Conservation (phyloP, 2,329 filamentous ascomycete species). For the Ploettnerulaceae sp. region DNA sequence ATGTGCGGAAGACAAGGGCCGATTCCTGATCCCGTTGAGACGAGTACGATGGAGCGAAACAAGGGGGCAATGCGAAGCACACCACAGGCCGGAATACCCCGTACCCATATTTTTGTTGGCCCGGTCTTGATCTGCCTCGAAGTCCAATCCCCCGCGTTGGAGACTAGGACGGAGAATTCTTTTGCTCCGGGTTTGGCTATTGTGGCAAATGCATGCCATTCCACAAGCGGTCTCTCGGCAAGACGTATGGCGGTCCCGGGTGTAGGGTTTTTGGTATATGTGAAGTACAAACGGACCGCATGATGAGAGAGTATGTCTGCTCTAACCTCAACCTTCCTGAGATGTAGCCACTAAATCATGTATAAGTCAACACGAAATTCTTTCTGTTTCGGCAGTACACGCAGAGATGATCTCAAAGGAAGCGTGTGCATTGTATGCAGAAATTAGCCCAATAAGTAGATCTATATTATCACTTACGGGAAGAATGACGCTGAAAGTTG, state of each 20-base stretch:
- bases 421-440: too few species aligned
- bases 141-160: conserved; percentile 74
- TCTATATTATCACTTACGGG: conserved; percentile 45
- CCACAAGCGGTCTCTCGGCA: conserved; percentile 56
- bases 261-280: conserved; percentile 55
- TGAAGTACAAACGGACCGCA: conserved; percentile 66
- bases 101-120: conserved; percentile 60
- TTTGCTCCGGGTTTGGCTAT: conserved; percentile 55
- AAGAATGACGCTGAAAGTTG: conserved; percentile 61
- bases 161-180: conserved; percentile 65
- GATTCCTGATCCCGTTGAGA: conserved; percentile 70
- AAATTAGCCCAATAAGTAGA: too few species aligned
- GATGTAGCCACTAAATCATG: conserved; percentile 57
- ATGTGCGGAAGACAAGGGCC: conserved; percentile 53
- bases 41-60: conserved; percentile 60
- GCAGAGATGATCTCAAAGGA: too few species aligned
- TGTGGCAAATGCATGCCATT: conserved; percentile 74
- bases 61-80: conserved; percentile 63
- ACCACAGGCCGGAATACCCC: conserved; percentile 61
- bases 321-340: conserved; percentile 62
- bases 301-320: conserved; percentile 66
- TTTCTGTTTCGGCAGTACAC: too few species aligned
- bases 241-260: conserved; percentile 55
- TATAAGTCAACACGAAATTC: too few species aligned
- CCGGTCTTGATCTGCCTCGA: conserved; percentile 55